Conservation (phyloP, 805 yeast genomes). For the Barnettozyma californica region DNA sequence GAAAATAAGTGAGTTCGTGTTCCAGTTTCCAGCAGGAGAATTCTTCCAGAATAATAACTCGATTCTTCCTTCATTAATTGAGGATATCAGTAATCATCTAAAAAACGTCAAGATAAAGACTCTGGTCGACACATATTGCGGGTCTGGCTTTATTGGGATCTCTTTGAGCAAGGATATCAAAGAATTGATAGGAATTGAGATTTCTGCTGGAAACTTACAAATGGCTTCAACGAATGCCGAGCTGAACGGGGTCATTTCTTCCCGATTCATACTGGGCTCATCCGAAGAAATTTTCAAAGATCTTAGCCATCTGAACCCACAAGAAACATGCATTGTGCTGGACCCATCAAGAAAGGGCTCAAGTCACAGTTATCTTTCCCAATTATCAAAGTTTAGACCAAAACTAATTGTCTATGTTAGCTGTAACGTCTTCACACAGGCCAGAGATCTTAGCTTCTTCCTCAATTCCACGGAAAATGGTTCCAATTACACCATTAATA, state of each 20-base stretch:
- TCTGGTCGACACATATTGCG: constrained; percentile 94
- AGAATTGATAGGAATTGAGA: constrained; percentile 85
- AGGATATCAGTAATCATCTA: constrained; percentile 60
- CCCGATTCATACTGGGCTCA: constrained; percentile 79
- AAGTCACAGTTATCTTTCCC: constrained; percentile 75
- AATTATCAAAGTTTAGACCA: constrained; percentile 78
- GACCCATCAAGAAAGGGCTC: constrained; percentile 99
- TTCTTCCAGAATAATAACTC: constrained; percentile 93
- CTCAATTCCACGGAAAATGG: constrained; percentile 60
- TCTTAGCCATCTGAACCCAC: constrained; percentile 41
- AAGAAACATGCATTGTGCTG: constrained; percentile 79
- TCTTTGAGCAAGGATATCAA: constrained; percentile 71
- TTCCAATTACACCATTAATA: constrained; percentile 56
- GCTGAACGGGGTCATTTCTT: constrained; percentile 63
- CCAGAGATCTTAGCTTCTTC: constrained; percentile 83
- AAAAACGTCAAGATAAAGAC: constrained; percentile 48
- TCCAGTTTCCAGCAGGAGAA: constrained; percentile 91
- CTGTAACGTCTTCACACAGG: constrained; percentile 98
- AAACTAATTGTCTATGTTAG: constrained; percentile 82
- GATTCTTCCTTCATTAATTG: constrained; percentile 79
- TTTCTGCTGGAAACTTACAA: constrained; percentile 81
- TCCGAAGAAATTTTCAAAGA: constrained; percentile 84
- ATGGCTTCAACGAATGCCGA: constrained; percentile 80
- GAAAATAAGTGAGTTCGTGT: constrained; percentile 59
- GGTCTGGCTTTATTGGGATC: constrained; percentile 87